Conservation (phyloP, 2,329 filamentous ascomycete species). For the Endoconidiophora laricicola region DNA sequence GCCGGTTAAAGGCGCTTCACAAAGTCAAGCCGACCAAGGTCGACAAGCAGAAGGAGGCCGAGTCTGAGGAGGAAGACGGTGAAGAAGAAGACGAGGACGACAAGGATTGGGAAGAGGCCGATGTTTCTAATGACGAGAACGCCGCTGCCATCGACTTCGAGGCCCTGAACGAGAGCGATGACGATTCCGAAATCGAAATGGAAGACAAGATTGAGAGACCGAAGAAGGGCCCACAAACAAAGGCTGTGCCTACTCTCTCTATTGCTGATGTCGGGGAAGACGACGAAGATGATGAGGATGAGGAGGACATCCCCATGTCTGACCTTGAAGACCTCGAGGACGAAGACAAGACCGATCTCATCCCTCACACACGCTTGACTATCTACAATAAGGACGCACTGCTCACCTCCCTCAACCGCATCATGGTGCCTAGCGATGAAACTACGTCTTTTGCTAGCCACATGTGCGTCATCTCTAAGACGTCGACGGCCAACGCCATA, state of each 20-base stretch:
- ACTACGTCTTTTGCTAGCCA: slow-evolving; percentile 67
- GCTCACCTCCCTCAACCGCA: slow-evolving; percentile 60
- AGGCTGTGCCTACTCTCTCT: slow-evolving; percentile 14
- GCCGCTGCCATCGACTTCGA: slow-evolving; percentile 28
- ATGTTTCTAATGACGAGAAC: slow-evolving; percentile 17
- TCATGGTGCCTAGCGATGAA: slow-evolving; percentile 46
- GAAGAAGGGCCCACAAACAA: slow-evolving; percentile 25
- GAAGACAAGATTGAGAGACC: slow-evolving; percentile 50
- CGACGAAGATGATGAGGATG: slow-evolving; percentile 53
- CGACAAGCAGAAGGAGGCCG: slow-evolving; percentile 15
- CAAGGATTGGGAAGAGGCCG: slow-evolving; percentile 19
- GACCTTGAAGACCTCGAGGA: slow-evolving; percentile 66
- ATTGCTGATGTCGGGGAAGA: slow-evolving; percentile 31
- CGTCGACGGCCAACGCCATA: slow-evolving; percentile 49
- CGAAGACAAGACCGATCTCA: slow-evolving; percentile 69
- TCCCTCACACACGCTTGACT: slow-evolving; percentile 80
- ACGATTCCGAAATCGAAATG: slow-evolving; percentile 60
- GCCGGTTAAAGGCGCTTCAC: slow-evolving; percentile 29
- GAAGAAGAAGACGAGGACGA: slow-evolving; percentile 22
- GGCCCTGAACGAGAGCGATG: slow-evolving; percentile 44
- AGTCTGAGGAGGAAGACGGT: slow-evolving; percentile 20
- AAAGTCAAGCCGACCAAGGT: slow-evolving; percentile 21
- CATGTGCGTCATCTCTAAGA: slow-evolving; percentile 55
- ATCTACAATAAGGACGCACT: slow-evolving; percentile 95
- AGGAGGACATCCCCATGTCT: slow-evolving; percentile 78